These are phyloP conservation scores for Funneliformis caledonium DNA, from an alignment of 371 early-diverging fungal species.

Conservation along the genomic window DNA sequence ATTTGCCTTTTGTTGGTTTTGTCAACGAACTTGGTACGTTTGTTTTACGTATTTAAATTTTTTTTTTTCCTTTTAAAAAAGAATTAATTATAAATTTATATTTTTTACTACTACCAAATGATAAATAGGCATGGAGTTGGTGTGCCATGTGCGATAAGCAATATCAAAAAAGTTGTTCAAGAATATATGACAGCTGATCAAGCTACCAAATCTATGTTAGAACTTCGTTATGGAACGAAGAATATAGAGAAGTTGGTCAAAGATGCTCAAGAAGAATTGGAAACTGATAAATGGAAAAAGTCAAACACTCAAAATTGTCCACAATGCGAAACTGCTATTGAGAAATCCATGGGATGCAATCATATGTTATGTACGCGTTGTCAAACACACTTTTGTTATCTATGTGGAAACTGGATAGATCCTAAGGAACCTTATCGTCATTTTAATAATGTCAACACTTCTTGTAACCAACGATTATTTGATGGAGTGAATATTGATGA, in stretches of 20 bases:
- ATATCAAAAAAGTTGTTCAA: constrained; percentile 20
- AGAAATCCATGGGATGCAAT: constrained; percentile 45
- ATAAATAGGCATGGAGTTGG: constrained; percentile 28
- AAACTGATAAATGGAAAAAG: constrained; percentile 34
- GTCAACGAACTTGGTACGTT: constrained; percentile 43
- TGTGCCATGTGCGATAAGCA: constrained; percentile 29
- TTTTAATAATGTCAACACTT: constrained; percentile 36
- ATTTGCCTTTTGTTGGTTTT: constrained; percentile 43
- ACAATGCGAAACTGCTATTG: constrained; percentile 38
- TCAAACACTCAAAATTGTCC: constrained; percentile 41
- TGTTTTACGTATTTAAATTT: neutral
- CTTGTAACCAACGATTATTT: constrained; percentile 42
- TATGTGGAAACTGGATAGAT: constrained; percentile 41
- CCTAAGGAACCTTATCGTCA: constrained; percentile 37
- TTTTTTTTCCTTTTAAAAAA: neutral
- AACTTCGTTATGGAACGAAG: constrained; percentile 42
- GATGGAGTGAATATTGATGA: constrained; percentile 9
- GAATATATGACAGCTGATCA: constrained; percentile 34
- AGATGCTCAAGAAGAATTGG: constrained; percentile 20
- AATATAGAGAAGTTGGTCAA: constrained; percentile 37
- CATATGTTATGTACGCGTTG: constrained; percentile 43
- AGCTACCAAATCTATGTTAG: constrained; percentile 23
- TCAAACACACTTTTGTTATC: constrained; percentile 43
- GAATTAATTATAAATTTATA: neutral
- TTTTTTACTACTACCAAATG: neutral